phyloP scores from a whole-genome alignment of 2,329 filamentous ascomycete species.

The Conoideocrella luteorostrata region DNA sequence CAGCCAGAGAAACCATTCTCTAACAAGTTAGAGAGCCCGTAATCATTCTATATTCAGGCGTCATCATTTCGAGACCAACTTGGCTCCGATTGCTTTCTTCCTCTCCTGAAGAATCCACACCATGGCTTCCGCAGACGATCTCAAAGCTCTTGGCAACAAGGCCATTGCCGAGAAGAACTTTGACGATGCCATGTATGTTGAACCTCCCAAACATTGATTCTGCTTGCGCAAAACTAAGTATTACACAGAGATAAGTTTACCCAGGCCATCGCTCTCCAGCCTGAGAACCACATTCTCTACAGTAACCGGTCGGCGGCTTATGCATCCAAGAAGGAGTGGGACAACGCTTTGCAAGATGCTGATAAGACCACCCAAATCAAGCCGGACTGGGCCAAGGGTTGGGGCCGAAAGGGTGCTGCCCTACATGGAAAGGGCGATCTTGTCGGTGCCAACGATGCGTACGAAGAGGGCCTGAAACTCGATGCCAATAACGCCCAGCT shows the following conservation, averaged over 20 bases:
- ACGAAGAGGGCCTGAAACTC: slow-evolving; percentile 87
- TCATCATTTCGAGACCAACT: background rate
- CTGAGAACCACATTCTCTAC: slow-evolving; percentile 91
- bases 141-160: slow-evolving; percentile 98
- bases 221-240: no score
- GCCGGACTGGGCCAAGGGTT: slow-evolving; percentile 96
- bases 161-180: slow-evolving; percentile 98
- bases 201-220: background rate
- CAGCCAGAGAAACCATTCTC: background rate
- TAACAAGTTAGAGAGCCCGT: background rate
- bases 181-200: slow-evolving; percentile 81
- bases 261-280: slow-evolving; percentile 82
- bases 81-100: slow-evolving; percentile 4
- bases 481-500: slow-evolving; percentile 89
- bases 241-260: slow-evolving; percentile 90
- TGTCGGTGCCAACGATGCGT: slow-evolving; percentile 78
- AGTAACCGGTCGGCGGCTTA: slow-evolving; percentile 89
- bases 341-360: slow-evolving; percentile 79
- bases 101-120: slow-evolving; percentile 8
- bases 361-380: slow-evolving; percentile 92
- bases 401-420: slow-evolving; percentile 87
- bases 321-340: slow-evolving; percentile 84
- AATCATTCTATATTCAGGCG: background rate
- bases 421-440: slow-evolving; percentile 84
- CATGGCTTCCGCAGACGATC: slow-evolving; percentile 63